Evolutionary conservation across 371 early-diverging fungal species (phyloP).

Genomic region (Mortierella sp.): DNA sequence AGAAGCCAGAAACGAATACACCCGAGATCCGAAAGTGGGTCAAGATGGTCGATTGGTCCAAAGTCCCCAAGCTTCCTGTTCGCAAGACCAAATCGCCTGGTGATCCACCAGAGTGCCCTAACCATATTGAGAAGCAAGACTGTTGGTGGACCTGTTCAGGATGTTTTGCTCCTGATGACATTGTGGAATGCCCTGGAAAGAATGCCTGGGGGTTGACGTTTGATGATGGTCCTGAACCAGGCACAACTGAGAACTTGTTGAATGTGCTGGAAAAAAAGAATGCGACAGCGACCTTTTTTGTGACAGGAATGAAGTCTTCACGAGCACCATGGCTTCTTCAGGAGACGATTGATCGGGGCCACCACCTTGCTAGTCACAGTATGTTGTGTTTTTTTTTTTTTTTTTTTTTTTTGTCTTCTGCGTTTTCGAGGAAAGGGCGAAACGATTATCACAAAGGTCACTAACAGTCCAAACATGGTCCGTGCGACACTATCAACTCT

Average conservation of each 20-base stretch:
- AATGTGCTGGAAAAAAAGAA: conserved; percentile 32
- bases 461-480: too few species aligned
- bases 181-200: conserved; percentile 60
- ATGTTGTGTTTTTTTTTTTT: conserved; percentile 7
- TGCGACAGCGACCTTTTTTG: conserved; percentile 46
- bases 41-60: conserved; percentile 39
- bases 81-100: conserved; percentile 21
- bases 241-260: conserved; percentile 30
- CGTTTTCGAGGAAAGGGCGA: too few species aligned
- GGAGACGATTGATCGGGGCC: conserved; percentile 41
- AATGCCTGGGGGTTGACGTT: conserved; percentile 66
- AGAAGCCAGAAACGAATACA: conserved; percentile 34
- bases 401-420: neutral
- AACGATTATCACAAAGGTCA: too few species aligned
- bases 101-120: conserved; percentile 45
- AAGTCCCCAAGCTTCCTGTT: conserved; percentile 47
- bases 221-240: conserved; percentile 71
- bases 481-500: neutral
- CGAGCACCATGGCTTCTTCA: conserved; percentile 51
- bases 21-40: conserved; percentile 47
- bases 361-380: conserved; percentile 51
- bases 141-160: conserved; percentile 69
- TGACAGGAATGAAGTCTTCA: conserved; percentile 43
- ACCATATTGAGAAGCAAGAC: conserved; percentile 13
- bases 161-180: conserved; percentile 59